phyloP scores from a whole-genome alignment of 768 basidiomycete genomes.

The Suillus ampliporus region DNA sequence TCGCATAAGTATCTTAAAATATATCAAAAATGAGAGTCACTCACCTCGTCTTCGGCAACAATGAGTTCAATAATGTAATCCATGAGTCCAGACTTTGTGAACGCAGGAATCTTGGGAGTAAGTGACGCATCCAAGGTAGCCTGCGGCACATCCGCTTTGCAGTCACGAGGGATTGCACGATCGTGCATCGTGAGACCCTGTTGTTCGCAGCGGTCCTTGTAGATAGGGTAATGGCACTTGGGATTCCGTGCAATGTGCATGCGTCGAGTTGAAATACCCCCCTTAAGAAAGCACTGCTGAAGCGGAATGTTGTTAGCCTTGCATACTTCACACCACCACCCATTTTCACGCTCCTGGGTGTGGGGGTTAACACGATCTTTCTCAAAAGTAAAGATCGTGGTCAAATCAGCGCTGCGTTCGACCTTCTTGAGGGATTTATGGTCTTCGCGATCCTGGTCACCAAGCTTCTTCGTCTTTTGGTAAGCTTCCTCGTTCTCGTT shows the following conservation, averaged over 20 bases:
- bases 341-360: neutral
- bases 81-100: neutral
- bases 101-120: neutral
- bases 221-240: neutral
- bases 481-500: neutral
- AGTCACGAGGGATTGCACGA: too few relatives aligned
- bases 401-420: neutral
- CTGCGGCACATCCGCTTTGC: too few relatives aligned
- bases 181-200: too few relatives aligned
- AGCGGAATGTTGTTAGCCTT: neutral
- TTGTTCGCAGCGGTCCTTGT: too few relatives aligned
- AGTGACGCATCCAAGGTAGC: neutral
- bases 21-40: neutral
- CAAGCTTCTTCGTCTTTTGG: neutral
- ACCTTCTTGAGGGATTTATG: neutral
- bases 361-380: neutral
- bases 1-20: neutral
- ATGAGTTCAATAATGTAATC: neutral
- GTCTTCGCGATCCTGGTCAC: neutral
- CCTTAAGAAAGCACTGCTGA: neutral
- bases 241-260: neutral
- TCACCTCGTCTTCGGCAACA: neutral
- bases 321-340: conserved; percentile 2
- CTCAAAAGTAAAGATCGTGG: neutral
- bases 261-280: neutral